phyloP scores from a whole-genome alignment of 78 protist species.

The Monocercomonoides exilis region DNA sequence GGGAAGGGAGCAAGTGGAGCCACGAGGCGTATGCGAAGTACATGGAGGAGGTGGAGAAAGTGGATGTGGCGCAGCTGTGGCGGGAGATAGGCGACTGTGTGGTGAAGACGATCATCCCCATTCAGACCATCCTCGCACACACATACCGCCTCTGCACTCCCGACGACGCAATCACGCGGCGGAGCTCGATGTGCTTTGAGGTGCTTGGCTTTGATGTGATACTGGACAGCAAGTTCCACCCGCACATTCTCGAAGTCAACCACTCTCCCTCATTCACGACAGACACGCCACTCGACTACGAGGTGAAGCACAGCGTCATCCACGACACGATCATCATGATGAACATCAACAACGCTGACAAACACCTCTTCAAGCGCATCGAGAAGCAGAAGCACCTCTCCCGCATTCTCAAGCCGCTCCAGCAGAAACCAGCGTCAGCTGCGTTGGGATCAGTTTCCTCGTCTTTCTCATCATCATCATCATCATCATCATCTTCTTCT shows the following conservation, averaged over 20 bases:
- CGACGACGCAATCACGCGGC: background rate
- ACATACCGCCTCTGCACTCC: background rate
- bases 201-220: conserved; percentile 29
- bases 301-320: conserved; percentile 17
- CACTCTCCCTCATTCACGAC: conserved; percentile 21
- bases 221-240: background rate
- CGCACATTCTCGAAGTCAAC: conserved; percentile 11
- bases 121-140: background rate
- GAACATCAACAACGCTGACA: conserved; percentile 13
- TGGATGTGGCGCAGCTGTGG: conserved; percentile 11
- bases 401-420: background rate
- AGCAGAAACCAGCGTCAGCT: background rate
- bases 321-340: background rate
- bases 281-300: conserved; percentile 33
- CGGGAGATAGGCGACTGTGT: background rate
- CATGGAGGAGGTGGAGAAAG: background rate
- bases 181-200: conserved; percentile 15
- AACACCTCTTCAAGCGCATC: background rate
- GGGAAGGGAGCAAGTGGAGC: background rate
- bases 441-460: too few relatives aligned
- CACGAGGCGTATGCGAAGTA: background rate
- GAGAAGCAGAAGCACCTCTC: conserved; percentile 13
- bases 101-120: conserved; percentile 5
- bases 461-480: too few relatives aligned
- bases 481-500: too few relatives aligned